Conservation (phyloP, 352 stramenopile genomes). For the Phytophthora hibernalis region DNA sequence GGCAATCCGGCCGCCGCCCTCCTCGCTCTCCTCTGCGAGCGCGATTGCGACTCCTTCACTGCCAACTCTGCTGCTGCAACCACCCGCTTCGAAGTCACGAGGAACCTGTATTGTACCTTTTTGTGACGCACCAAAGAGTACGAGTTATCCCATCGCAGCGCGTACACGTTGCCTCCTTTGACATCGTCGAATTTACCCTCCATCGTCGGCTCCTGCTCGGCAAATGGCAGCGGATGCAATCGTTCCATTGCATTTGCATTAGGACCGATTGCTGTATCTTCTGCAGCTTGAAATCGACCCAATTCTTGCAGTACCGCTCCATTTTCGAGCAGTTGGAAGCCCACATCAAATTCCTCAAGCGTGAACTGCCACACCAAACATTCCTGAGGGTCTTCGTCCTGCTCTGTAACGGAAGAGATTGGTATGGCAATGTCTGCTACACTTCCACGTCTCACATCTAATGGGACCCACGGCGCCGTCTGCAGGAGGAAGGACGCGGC, state of each 20-base stretch:
- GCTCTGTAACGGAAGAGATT: slow-evolving; percentile 23
- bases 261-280: neutral
- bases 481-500: slow-evolving; percentile 63
- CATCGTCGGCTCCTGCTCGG: slow-evolving; percentile 19
- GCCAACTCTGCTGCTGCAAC: slow-evolving; percentile 60
- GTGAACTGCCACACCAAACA: slow-evolving; percentile 72
- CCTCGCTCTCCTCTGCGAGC: slow-evolving; percentile 28
- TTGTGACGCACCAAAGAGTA: slow-evolving; percentile 83
- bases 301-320: slow-evolving; percentile 38
- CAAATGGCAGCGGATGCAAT: slow-evolving; percentile 11
- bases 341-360: slow-evolving; percentile 66
- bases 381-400: slow-evolving; percentile 25
- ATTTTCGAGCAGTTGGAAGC: slow-evolving; percentile 68
- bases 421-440: slow-evolving; percentile 53
- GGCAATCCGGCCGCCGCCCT: slow-evolving; percentile 29
- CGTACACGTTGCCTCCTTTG: slow-evolving; percentile 48
- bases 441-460: slow-evolving; percentile 63
- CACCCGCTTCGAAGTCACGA: slow-evolving; percentile 48
- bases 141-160: slow-evolving; percentile 78
- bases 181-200: slow-evolving; percentile 48
- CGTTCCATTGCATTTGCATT: neutral
- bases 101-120: slow-evolving; percentile 61
- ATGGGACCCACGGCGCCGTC: slow-evolving; percentile 51
- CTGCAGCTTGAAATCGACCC: slow-evolving; percentile 45
- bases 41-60: slow-evolving; percentile 49